These are phyloP conservation scores for Pythium graminicola DNA, from an alignment of 352 stramenopile genomes.

Conservation along the genomic window DNA sequence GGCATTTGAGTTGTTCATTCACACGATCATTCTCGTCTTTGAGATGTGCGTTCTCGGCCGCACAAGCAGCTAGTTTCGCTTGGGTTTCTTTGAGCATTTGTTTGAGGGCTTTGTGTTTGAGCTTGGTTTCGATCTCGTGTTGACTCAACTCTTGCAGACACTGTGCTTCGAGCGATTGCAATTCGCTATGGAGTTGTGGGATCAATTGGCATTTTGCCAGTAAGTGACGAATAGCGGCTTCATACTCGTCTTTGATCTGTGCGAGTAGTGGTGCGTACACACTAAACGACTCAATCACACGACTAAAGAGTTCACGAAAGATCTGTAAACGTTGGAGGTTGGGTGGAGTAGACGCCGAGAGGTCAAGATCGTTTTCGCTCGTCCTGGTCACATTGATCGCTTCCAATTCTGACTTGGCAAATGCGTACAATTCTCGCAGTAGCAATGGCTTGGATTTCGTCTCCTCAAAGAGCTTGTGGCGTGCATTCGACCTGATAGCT, in stretches of 20 bases:
- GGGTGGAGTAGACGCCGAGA: background rate
- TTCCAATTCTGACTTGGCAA: constrained; percentile 5
- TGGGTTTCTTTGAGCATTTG: constrained; percentile 51
- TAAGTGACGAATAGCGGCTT: constrained; percentile 31
- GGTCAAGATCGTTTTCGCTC: background rate
- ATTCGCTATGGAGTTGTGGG: constrained; percentile 38
- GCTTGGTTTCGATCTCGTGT: constrained; percentile 36
- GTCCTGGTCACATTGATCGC: background rate
- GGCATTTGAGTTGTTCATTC: constrained; percentile 21
- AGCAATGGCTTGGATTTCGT: constrained; percentile 19
- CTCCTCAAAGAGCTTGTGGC: constrained; percentile 18
- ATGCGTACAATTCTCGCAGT: constrained; percentile 20
- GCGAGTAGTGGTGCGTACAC: constrained; percentile 58
- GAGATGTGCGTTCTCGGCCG: constrained; percentile 37
- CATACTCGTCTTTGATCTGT: constrained; percentile 63
- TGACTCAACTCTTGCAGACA: constrained; percentile 52
- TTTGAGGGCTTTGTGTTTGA: constrained; percentile 32
- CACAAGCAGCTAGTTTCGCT: constrained; percentile 39
- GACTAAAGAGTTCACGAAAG: constrained; percentile 44
- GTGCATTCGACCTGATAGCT: constrained; percentile 10
- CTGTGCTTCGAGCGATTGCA: constrained; percentile 55
- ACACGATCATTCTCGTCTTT: constrained; percentile 25
- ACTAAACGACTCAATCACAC: constrained; percentile 50
- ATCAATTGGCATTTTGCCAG: constrained; percentile 35
- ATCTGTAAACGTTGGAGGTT: constrained; percentile 47